phyloP scores from a whole-genome alignment of 2,329 filamentous ascomycete species.

The Trichoderma atroviride region DNA sequence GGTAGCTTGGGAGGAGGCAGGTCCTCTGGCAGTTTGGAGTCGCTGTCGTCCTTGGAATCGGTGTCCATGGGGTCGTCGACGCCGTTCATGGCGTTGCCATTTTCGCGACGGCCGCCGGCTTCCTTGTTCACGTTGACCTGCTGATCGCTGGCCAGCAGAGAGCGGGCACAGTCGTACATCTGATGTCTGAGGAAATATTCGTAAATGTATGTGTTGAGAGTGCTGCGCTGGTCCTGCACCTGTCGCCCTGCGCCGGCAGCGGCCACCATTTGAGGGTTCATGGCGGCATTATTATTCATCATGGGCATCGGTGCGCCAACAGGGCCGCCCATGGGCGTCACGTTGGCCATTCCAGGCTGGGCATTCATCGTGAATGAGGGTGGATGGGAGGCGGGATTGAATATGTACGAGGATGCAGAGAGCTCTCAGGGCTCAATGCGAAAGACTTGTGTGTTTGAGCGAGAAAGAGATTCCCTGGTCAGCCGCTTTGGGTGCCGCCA shows the following conservation, averaged over 20 bases:
- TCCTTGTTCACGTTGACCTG: conserved; percentile 69
- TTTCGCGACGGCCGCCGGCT: conserved; percentile 67
- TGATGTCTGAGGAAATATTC: conserved; percentile 86
- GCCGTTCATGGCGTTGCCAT: conserved; percentile 69
- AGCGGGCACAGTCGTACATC: conserved; percentile 81
- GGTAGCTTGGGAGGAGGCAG: conserved; percentile 75
- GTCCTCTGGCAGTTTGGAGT: conserved; percentile 75
- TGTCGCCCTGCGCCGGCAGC: conserved; percentile 41
- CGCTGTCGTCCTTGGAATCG: conserved; percentile 78
- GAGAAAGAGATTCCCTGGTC: conserved; percentile 30
- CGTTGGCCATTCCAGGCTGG: conserved; percentile 67
- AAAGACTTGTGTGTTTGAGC: conserved; percentile 22
- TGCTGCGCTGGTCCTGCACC: conserved; percentile 52
- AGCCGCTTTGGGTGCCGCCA: conserved; percentile 41
- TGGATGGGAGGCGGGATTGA: conserved; percentile 39
- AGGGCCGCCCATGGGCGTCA: conserved; percentile 69
- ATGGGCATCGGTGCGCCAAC: conserved; percentile 64
- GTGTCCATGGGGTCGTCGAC: conserved; percentile 77
- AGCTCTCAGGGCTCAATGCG: background rate
- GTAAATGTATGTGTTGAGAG: conserved; percentile 86
- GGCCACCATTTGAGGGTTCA: conserved; percentile 39
- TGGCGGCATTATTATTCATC: conserved; percentile 63
- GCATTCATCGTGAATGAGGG: conserved; percentile 70
- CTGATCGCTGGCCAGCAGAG: conserved; percentile 68
- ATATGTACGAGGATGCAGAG: background rate